phyloP scores from a whole-genome alignment of 108 stramenopile species.

The Aureococcus anophagefferens region DNA sequence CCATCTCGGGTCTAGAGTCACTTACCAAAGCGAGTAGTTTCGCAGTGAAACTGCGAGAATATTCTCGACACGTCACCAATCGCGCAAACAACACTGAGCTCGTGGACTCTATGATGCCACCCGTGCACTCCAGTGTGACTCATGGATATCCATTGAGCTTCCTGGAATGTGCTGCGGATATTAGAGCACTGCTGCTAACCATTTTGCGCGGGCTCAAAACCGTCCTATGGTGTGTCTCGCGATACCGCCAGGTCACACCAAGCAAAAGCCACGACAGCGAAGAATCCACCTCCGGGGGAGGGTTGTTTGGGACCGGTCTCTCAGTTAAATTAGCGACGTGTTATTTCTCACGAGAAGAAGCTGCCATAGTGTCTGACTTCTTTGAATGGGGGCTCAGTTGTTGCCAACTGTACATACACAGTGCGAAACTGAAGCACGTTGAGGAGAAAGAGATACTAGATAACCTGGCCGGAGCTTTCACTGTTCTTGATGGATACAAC shows the following conservation, averaged over 20 bases:
- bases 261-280: no score
- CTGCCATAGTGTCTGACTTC: not conserved
- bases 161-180: constrained; percentile 36
- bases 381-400: not conserved
- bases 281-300: no score
- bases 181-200: constrained; percentile 64
- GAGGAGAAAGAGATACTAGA: constrained; percentile 50
- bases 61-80: no score
- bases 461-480: constrained; percentile 74
- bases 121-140: no score
- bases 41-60: no score
- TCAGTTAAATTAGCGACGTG: no score
- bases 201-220: constrained; percentile 85
- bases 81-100: no score
- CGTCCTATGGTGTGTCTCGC: constrained; percentile 80
- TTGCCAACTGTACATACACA: not conserved
- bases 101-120: no score
- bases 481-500: constrained; percentile 65
- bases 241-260: constrained; percentile 48
- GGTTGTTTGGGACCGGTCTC: no score
- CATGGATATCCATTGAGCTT: no score
- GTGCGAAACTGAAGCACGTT: not conserved
- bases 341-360: not conserved
- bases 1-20: no score
- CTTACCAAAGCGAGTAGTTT: no score